phyloP scores from a whole-genome alignment of 2,329 filamentous ascomycete species.

The Thelonectria discophora region DNA sequence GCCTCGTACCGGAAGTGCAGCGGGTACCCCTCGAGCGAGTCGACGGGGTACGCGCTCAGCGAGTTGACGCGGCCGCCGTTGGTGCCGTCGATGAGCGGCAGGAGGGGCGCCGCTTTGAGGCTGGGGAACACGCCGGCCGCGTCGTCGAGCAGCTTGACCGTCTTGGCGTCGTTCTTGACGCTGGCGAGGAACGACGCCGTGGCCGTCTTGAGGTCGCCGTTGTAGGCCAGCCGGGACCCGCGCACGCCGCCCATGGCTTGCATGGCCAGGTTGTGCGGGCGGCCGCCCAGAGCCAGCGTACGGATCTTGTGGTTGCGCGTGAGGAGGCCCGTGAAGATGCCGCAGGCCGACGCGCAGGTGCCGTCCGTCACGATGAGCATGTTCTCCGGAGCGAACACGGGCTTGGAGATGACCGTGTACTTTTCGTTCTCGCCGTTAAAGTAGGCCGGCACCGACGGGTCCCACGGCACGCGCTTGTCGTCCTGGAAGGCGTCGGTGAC shows the following conservation, averaged over 20 bases:
- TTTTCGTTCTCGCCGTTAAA: conserved; percentile 32
- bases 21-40: conserved; percentile 38
- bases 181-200: conserved; percentile 18
- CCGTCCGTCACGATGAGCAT: conserved; percentile 39
- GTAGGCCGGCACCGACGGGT: conserved; percentile 23
- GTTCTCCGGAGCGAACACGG: conserved; percentile 38
- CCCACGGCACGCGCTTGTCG: conserved; percentile 28
- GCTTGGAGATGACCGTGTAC: conserved; percentile 26
- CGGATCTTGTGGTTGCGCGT: conserved; percentile 47
- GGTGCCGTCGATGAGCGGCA: conserved; percentile 47
- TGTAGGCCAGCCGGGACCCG: conserved; percentile 50
- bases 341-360: conserved; percentile 37
- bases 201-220: conserved; percentile 25
- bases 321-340: conserved; percentile 40
- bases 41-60: conserved; percentile 32
- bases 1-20: conserved; percentile 68
- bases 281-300: conserved; percentile 66
- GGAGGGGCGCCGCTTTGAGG: conserved; percentile 27
- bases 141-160: conserved; percentile 18
- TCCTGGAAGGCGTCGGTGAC: conserved; percentile 34
- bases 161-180: conserved; percentile 25
- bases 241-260: conserved; percentile 73
- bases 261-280: conserved; percentile 62
- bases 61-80: conserved; percentile 35
- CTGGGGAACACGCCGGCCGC: conserved; percentile 29